Evolutionary conservation across 805 yeast species (phyloP).

Genomic region (Zygosaccharomyces kombuchaensis): DNA sequence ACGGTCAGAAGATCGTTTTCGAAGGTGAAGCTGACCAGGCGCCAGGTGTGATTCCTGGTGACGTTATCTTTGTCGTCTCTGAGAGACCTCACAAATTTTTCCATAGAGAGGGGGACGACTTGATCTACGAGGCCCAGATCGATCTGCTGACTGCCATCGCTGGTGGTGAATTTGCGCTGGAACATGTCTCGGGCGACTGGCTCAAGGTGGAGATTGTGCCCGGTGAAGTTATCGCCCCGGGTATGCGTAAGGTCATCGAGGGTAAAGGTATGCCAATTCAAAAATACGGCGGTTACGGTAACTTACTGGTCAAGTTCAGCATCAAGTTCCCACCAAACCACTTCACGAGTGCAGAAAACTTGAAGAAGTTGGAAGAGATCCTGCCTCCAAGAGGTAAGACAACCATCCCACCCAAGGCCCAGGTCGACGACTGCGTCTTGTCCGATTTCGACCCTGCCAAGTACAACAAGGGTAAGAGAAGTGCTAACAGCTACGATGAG

Average conservation of each 20-base stretch:
- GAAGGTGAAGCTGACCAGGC: slow-evolving; percentile 97
- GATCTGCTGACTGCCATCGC: slow-evolving; percentile 93
- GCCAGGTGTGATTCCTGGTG: slow-evolving; percentile 94
- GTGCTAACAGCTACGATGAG: slow-evolving; percentile 42
- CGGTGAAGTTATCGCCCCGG: slow-evolving; percentile 92
- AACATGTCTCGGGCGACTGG: slow-evolving; percentile 91
- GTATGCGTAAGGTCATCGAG: slow-evolving; percentile 70
- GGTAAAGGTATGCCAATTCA: slow-evolving; percentile 97
- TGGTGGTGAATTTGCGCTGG: slow-evolving; percentile 86
- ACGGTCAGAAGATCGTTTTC: slow-evolving; percentile 87
- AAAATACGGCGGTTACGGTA: slow-evolving; percentile 84
- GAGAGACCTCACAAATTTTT: slow-evolving; percentile 83
- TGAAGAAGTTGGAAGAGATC: slow-evolving; percentile 65
- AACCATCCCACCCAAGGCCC: slow-evolving; percentile 63
- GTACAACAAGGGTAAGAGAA: slow-evolving; percentile 42
- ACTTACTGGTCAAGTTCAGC: slow-evolving; percentile 78
- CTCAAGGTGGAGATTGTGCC: slow-evolving; percentile 77
- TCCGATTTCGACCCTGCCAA: slow-evolving; percentile 62
- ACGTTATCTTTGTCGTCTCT: slow-evolving; percentile 85
- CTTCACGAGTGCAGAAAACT: slow-evolving; percentile 70
- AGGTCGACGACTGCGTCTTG: slow-evolving; percentile 75
- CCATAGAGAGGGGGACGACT: slow-evolving; percentile 85
- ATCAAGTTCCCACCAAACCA: slow-evolving; percentile 80
- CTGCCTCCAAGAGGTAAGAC: slow-evolving; percentile 71
- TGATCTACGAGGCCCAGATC: slow-evolving; percentile 77